These are phyloP conservation scores for Talaromyces amestolkiae DNA, from an alignment of 2,329 filamentous ascomycete species.

Conservation along the genomic window DNA sequence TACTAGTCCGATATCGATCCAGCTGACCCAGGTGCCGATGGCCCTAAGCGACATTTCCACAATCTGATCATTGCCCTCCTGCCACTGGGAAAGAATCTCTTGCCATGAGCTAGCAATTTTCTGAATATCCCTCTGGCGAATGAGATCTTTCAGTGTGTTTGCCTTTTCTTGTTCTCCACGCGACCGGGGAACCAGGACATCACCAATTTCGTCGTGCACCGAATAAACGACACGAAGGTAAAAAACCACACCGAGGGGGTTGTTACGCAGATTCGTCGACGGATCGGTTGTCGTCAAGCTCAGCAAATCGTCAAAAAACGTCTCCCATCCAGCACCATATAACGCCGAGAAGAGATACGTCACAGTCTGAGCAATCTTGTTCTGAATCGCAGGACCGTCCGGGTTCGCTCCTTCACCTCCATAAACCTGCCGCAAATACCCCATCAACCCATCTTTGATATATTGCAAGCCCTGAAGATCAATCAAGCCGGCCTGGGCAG, in stretches of 20 bases:
- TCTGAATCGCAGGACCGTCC: conserved; percentile 79
- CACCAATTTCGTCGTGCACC: conserved; percentile 95
- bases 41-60: conserved; percentile 86
- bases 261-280: conserved; percentile 60
- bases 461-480: conserved; percentile 69
- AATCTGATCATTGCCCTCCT: conserved; percentile 66
- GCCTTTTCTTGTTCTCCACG: conserved; percentile 79
- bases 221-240: conserved; percentile 86
- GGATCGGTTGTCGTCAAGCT: conserved; percentile 65
- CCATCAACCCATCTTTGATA: conserved; percentile 77
- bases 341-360: conserved; percentile 88
- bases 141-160: conserved; percentile 83
- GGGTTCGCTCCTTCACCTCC: conserved; percentile 54
- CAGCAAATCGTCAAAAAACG: conserved; percentile 87
- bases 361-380: conserved; percentile 93
- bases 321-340: conserved; percentile 82
- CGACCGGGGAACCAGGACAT: conserved; percentile 78
- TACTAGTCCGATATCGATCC: conserved; percentile 93
- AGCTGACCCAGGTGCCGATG: conserved; percentile 97
- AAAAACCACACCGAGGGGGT: conserved; percentile 72
- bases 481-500: conserved; percentile 75
- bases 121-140: conserved; percentile 80
- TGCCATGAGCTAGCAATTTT: conserved; percentile 91
- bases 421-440: conserved; percentile 77
- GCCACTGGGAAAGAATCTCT: conserved; percentile 78